phyloP scores from a whole-genome alignment of 1,139 yeast genomes.

The Saccharomyces pastorianus region DNA sequence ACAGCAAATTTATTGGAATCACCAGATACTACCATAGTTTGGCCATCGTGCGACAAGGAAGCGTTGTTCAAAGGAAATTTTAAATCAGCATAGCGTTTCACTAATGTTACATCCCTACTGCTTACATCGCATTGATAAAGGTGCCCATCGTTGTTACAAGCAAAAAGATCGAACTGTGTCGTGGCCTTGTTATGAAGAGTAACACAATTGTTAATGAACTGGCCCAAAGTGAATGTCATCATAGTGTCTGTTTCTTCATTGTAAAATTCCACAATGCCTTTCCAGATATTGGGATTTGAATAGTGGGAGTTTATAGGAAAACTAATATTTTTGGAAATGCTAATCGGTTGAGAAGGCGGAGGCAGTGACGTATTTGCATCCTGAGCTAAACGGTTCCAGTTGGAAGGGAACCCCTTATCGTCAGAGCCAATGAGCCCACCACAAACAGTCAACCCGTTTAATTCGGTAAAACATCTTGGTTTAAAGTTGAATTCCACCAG shows the following conservation, averaged over 20 bases:
- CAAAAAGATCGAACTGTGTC: constrained; percentile 43
- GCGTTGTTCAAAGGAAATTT: constrained; percentile 52
- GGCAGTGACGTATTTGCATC: constrained; percentile 5
- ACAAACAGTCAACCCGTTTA: constrained; percentile 50
- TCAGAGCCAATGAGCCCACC: constrained; percentile 54
- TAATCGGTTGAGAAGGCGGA: constrained; percentile 25
- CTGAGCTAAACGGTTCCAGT: constrained; percentile 18
- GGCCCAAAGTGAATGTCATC: constrained; percentile 57
- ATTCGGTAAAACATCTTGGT: constrained; percentile 64
- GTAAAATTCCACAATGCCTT: constrained; percentile 57
- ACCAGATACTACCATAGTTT: constrained; percentile 50
- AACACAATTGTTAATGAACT: constrained; percentile 76
- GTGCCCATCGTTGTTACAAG: constrained; percentile 75
- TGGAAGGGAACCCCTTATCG: constrained; percentile 27
- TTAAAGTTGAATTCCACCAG: constrained; percentile 47
- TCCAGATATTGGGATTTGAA: constrained; percentile 34
- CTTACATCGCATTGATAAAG: constrained; percentile 57
- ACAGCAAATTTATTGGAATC: constrained; percentile 48
- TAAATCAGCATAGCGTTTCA: constrained; percentile 37
- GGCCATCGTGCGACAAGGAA: constrained; percentile 50
- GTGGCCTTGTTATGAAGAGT: constrained; percentile 33
- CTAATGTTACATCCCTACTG: constrained; percentile 37
- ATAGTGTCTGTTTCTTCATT: constrained; percentile 41
- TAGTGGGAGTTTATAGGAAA: constrained; percentile 25
- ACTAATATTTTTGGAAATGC: constrained; percentile 21